Conservation (phyloP, 139 green algal genomes). For the Zygnema circumcarinatum region DNA sequence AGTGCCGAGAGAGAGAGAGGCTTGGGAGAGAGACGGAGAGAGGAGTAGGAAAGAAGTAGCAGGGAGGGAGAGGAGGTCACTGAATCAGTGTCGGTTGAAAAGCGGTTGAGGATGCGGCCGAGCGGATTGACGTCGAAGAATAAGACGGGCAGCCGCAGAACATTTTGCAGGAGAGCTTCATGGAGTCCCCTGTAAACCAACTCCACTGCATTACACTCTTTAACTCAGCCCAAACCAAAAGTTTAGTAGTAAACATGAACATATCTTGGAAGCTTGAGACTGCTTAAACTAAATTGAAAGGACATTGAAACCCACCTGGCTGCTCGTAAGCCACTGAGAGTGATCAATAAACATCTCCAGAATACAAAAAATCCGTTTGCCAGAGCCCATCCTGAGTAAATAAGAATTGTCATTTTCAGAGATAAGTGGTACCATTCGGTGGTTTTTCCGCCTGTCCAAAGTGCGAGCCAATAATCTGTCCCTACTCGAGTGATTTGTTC, state of each 20-base stretch:
- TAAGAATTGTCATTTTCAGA: not conserved
- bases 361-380: not conserved
- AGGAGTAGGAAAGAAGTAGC: not conserved
- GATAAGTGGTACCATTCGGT: not conserved
- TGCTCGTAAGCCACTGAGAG: not conserved
- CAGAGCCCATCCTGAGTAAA: not conserved
- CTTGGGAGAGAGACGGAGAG: not conserved
- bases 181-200: not conserved
- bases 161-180: constrained; percentile 54
- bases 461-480: not conserved
- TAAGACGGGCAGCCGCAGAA: constrained; percentile 67
- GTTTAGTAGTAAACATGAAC: no score
- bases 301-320: not conserved
- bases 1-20: not conserved
- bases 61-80: not conserved
- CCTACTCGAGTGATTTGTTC: not conserved
- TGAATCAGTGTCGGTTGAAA: constrained; percentile 63
- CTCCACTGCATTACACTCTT: no score
- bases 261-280: no score
- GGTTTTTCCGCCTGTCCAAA: not conserved
- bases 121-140: constrained; percentile 93
- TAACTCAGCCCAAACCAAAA: no score
- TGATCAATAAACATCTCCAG: not conserved
- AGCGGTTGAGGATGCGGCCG: constrained; percentile 90
- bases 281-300: no score